Percentiles rank a stretch among this genome's conserved stretches.
phyloP scores from a whole-genome alignment of 108 stramenopile species.

The Hondaea fermentalgiana region DNA sequence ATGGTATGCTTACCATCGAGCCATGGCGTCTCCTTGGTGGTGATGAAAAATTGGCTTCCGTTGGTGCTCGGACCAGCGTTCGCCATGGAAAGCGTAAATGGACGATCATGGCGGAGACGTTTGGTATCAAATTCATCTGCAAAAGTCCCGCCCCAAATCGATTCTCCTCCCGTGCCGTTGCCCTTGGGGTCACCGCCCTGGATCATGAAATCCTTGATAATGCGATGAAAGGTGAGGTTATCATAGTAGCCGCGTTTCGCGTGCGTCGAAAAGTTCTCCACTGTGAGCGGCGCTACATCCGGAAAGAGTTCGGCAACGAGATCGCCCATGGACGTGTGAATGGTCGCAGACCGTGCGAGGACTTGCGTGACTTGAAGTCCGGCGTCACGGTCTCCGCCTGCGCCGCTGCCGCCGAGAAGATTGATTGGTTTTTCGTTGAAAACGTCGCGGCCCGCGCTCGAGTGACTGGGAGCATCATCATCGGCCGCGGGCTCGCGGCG shows the following conservation, averaged over 20 bases:
- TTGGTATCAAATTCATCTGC: slow-evolving; percentile 87
- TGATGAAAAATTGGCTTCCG: slow-evolving; percentile 87
- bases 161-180: slow-evolving; percentile 99
- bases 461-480: slow-evolving; percentile 17
- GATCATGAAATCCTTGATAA: slow-evolving; percentile 84
- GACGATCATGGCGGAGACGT: slow-evolving; percentile 75
- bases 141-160: slow-evolving; percentile 98
- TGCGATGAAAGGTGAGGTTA: slow-evolving; percentile 91
- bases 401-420: background rate
- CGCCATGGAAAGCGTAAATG: slow-evolving; percentile 94
- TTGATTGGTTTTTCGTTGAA: slow-evolving; percentile 67
- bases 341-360: slow-evolving; percentile 61
- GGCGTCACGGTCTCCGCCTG: slow-evolving; percentile 8
- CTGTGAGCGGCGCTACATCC: slow-evolving; percentile 73
- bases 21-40: slow-evolving; percentile 88
- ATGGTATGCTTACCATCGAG: slow-evolving; percentile 92
- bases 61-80: slow-evolving; percentile 68
- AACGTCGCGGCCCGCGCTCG: slow-evolving; percentile 62
- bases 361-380: slow-evolving; percentile 1
- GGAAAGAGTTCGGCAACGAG: slow-evolving; percentile 74
- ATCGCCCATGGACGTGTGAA: slow-evolving; percentile 94
- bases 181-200: slow-evolving; percentile 97
- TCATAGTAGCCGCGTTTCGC: slow-evolving; percentile 87
- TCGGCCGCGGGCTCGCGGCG: slow-evolving; percentile 65
- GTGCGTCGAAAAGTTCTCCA: slow-evolving; percentile 89